Evolutionary conservation across 2,329 filamentous ascomycete species (phyloP), one percentile per base, ranked within the genome.

Genomic region (Trichoderma guizhouense): DNA sequence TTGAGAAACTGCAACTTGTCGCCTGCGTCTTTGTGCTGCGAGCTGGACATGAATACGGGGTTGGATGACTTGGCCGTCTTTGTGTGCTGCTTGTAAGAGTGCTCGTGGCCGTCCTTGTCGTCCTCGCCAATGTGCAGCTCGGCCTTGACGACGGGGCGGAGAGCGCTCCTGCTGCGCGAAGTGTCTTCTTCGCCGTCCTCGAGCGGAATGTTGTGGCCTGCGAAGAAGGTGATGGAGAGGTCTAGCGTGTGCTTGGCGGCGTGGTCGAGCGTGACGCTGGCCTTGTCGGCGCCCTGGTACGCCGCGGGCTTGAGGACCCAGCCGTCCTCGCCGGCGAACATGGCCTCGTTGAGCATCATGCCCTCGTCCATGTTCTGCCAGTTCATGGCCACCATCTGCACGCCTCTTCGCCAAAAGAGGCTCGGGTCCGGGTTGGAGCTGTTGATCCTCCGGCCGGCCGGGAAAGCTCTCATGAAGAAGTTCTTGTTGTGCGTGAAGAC

Each of bases 341-440:
- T 98, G 79, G 93, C 96, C 77, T 97, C 92, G 79, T 98, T 98
- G 79, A 99, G 89, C 86, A 98, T 97, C 89, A 98, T 97, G 57
- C 93, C 93, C 71, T 96, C 90, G 79, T 98, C 95, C 76, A 95
- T 92, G 3, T 92, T 95, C 82, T 99, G 96, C 95, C 96, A 98
- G 80, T 99, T 99, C 81, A 98, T 88, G 21, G 96, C 95, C 6
- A 94, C 95, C 95, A 99, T 98, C 81, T 99, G 96, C 24, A 98
- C 95, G 32, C 96, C 96, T 68, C 93, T 91, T 64, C 94, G 90
- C 96, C 96, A 99, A 79, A 94, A 97, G 57, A 90, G 90, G 74
- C 94, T 91, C 1, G 96, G 96, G 77, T 98, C 95, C 53, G 96
- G 96, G 79, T 99, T 99, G n/a, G 93, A 93, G 58, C 95, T 98